These are phyloP conservation scores for Aspergillus cavernicola DNA, from an alignment of 495 filamentous ascomycete species.

Conservation along the genomic window DNA sequence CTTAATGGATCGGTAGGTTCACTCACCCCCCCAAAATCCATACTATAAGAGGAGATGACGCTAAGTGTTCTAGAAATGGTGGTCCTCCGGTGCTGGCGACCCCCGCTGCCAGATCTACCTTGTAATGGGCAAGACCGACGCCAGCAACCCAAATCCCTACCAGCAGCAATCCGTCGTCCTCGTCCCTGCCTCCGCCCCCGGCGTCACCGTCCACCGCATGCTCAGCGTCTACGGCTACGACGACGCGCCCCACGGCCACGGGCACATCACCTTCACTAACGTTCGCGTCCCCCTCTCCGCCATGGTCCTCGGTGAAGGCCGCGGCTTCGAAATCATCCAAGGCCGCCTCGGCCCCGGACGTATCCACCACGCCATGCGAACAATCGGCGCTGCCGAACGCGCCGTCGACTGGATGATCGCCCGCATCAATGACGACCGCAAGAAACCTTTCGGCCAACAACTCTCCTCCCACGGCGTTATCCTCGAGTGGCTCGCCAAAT, in stretches of 20 bases:
- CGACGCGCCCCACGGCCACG: conserved; percentile 91
- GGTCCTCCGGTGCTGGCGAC: conserved; percentile 88
- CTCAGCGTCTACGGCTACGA: conserved; percentile 90
- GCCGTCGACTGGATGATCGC: conserved; percentile 87
- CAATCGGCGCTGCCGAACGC: conserved; percentile 78
- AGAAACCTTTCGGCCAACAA: conserved; percentile 78
- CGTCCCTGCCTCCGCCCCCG: conserved; percentile 69
- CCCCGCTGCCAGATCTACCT: conserved; percentile 86
- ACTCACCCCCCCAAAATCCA: neutral
- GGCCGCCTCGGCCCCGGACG: conserved; percentile 86
- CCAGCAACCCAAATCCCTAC: conserved; percentile 69
- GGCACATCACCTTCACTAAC: conserved; percentile 80
- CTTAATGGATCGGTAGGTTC: conserved; percentile 70
- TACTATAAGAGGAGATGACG: neutral
- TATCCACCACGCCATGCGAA: conserved; percentile 92
- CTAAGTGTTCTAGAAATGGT: conserved; percentile 73
- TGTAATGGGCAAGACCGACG: conserved; percentile 83
- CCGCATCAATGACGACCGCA: conserved; percentile 81
- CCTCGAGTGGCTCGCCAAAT: conserved; percentile 88
- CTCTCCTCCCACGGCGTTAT: conserved; percentile 84
- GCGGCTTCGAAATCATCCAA: conserved; percentile 97
- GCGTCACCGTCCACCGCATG: conserved; percentile 81
- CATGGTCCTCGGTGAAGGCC: conserved; percentile 82
- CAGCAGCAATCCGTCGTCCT: conserved; percentile 86
- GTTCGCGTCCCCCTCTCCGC: conserved; percentile 75